phyloP scores from a whole-genome alignment of 1,284 basidiomycete genomes.

The Mycena citricolor region DNA sequence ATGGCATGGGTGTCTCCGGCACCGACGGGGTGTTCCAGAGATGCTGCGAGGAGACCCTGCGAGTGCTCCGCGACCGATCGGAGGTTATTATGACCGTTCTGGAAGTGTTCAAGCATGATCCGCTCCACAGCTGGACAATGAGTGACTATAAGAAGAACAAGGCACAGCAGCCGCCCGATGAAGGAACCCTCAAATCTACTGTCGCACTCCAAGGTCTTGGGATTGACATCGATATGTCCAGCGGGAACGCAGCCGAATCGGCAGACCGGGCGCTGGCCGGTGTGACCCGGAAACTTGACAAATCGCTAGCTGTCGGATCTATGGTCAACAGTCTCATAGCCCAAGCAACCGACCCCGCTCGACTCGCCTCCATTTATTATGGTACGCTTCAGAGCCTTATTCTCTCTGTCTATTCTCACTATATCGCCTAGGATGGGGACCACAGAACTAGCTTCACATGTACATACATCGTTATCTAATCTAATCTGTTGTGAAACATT shows the following conservation, averaged over 20 bases:
- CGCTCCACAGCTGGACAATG: conserved; percentile 87
- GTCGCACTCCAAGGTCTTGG: conserved; percentile 27
- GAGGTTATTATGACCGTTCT: conserved; percentile 92
- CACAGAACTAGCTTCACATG: too few relatives aligned
- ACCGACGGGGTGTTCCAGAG: conserved; percentile 94
- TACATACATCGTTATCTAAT: too few relatives aligned
- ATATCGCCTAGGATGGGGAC: conserved; percentile 26
- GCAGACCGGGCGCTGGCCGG: conserved; percentile 86
- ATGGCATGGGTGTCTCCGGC: conserved; percentile 89
- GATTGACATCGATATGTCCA: conserved; percentile 60
- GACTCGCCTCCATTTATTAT: conserved; percentile 77
- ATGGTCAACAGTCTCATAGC: conserved; percentile 93
- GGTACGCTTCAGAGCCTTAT: too few relatives aligned
- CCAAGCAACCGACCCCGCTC: conserved; percentile 78
- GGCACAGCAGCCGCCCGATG: conserved; percentile 24
- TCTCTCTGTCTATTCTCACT: too few relatives aligned
- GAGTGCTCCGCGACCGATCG: conserved; percentile 84
- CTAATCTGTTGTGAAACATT: too few relatives aligned
- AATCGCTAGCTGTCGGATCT: conserved; percentile 85
- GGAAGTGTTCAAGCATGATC: conserved; percentile 97
- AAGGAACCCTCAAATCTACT: conserved; percentile 20
- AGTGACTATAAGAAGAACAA: conserved; percentile 67
- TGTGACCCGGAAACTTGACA: conserved; percentile 82
- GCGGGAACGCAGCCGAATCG: conserved; percentile 74
- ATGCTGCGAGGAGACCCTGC: conserved; percentile 92